phyloP scores from a whole-genome alignment of 2,329 filamentous ascomycete species.

The Helotiales sp. region DNA sequence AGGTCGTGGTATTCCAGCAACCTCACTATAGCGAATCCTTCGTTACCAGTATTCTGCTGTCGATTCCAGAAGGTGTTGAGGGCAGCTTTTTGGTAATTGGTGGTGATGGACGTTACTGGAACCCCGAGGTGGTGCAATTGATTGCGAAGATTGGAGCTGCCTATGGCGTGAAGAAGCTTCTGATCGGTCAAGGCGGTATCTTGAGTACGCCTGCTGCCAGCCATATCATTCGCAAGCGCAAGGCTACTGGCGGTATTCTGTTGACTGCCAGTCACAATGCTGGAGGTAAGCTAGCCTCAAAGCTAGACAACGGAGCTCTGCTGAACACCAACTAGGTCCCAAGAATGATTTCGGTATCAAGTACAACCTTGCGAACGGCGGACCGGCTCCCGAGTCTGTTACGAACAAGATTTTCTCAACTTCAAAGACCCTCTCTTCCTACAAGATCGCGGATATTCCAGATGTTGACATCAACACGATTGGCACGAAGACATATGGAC shows the following conservation, averaged over 20 bases:
- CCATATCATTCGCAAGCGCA: slow-evolving; percentile 91
- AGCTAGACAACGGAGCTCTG: background rate
- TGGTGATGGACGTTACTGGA: slow-evolving; percentile 96
- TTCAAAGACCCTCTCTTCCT: slow-evolving; percentile 86
- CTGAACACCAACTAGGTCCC: slow-evolving; percentile 63
- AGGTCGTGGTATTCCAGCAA: slow-evolving; percentile 97
- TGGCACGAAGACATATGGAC: slow-evolving; percentile 82
- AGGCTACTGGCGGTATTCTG: slow-evolving; percentile 95
- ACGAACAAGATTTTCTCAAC: slow-evolving; percentile 98
- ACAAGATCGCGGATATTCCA: slow-evolving; percentile 88
- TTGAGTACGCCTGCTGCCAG: slow-evolving; percentile 95
- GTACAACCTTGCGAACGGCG: slow-evolving; percentile 97
- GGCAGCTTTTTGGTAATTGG: slow-evolving; percentile 89
- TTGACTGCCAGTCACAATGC: slow-evolving; percentile 98
- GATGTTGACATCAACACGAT: slow-evolving; percentile 84
- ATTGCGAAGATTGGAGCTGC: slow-evolving; percentile 97
- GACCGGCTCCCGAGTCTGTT: slow-evolving; percentile 91
- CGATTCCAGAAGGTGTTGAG: slow-evolving; percentile 91
- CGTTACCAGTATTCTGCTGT: slow-evolving; percentile 89
- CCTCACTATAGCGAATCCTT: slow-evolving; percentile 96
- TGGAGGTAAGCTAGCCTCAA: slow-evolving; percentile 65
- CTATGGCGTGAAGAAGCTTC: slow-evolving; percentile 97
- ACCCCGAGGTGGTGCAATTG: slow-evolving; percentile 93
- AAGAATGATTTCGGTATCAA: slow-evolving; percentile 98
- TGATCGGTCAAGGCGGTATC: slow-evolving; percentile 96